Percentiles rank a stretch among this genome's conserved stretches.
Conservation (phyloP, 2,329 filamentous ascomycete species). For the Aspergillus puulaauensis region DNA sequence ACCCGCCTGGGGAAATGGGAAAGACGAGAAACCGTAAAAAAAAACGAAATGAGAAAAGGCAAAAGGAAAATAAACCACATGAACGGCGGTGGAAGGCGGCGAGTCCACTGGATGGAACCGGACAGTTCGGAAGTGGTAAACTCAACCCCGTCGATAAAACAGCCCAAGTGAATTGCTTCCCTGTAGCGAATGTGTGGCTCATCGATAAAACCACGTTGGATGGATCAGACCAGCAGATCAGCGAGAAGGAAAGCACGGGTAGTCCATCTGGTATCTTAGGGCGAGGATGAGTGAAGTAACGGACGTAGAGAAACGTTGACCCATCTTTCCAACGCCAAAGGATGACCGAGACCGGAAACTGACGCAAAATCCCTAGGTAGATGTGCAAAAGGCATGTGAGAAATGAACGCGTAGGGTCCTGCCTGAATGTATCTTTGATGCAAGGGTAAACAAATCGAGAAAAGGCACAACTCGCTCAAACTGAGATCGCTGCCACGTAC, state of each 20-base stretch:
- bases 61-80: conserved; percentile 1
- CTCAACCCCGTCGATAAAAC: conserved; percentile 3
- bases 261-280: background rate
- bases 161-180: conserved; percentile 6
- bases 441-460: conserved; percentile 27
- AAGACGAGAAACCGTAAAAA: conserved; percentile 2
- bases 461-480: conserved; percentile 31
- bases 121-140: background rate
- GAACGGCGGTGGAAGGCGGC: background rate
- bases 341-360: background rate
- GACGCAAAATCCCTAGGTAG: conserved; percentile 4
- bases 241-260: conserved; percentile 10
- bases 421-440: conserved; percentile 30
- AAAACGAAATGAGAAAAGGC: conserved; percentile 2
- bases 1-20: conserved; percentile 8
- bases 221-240: conserved; percentile 25
- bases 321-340: background rate
- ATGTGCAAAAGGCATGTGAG: conserved; percentile 8
- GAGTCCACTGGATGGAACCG: conserved; percentile 13
- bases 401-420: conserved; percentile 27
- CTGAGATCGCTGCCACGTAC: conserved; percentile 22
- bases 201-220: conserved; percentile 6
- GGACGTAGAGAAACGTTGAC: background rate
- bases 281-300: conserved; percentile 1
- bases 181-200: background rate